Base-by-base conservation (phyloP, 495 filamentous ascomycete genomes). In the Talaromyces liani region DNA sequence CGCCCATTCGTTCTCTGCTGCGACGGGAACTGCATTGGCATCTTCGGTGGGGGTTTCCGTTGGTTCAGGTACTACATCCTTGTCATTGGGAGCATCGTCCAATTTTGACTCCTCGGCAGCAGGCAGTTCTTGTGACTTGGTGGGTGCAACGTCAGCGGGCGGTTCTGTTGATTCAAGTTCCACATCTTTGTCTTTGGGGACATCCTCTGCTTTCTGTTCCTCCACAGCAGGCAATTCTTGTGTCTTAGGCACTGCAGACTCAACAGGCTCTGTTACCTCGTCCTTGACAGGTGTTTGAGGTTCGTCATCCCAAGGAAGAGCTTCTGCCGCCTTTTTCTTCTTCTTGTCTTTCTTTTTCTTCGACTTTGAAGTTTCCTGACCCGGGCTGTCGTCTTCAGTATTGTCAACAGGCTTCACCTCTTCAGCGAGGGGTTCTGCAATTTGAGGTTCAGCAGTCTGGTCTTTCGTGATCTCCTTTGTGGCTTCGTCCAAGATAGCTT, bases 321-420 rank as follows among this genome's bases (percentile, higher is more conserved):
- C 24, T 55, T 55, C 51, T n/a, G 51, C 22, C 3, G 51, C 51
- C 10, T 55, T 29, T 16, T 55, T 29, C 51, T 55, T 55, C 45
- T 75, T 62, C 75, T 73, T 61, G 73, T 69, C 47, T 68, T 71
- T 55, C 51, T 29, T 55, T 55, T 63, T 63, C 24, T 63, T 63
- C 2, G 61, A 56, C 18, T 49, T 63, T 33, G 61, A 53, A 34
- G 53, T 57, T 31, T 53, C 33, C 10, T 56, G 45, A 29, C 31
- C 18, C 4, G 3, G 18, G 14, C 36, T 9, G 58, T 63, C 51
- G 20, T 55, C 31, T 59, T 62, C 31, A 39, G 60, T 4, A 9
- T 9, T 31, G 16, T 51, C 60, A 12, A 36, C 31, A 53, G 18
- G 3, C 22, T 60, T 60, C 14, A 53, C 60, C 3, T 39, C 60